phyloP scores from a whole-genome alignment of 768 basidiomycete genomes.

The Suillus occidentalis region DNA sequence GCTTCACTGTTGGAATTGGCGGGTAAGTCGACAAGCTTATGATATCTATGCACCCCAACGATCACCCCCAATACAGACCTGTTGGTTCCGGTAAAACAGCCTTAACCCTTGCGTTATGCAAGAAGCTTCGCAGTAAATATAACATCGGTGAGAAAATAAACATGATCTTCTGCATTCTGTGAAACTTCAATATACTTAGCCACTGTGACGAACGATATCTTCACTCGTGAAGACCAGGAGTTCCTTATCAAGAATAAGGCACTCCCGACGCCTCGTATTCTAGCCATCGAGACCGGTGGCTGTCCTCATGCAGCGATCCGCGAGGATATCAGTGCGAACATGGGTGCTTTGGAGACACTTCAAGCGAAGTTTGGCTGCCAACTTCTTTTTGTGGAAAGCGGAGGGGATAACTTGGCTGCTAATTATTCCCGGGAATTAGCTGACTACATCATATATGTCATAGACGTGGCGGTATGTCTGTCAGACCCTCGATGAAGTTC shows the following conservation, averaged over 20 bases:
- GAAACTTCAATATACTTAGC: constrained; percentile 44
- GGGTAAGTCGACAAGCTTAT: constrained; percentile 55
- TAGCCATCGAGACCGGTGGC: constrained; percentile 96
- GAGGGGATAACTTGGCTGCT: constrained; percentile 95
- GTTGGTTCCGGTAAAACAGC: constrained; percentile 99
- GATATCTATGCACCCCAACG: not conserved
- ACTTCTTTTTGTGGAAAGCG: constrained; percentile 91
- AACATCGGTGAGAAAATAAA: constrained; percentile 73
- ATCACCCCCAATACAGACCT: constrained; percentile 52
- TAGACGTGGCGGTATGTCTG: constrained; percentile 72
- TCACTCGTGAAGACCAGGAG: constrained; percentile 96
- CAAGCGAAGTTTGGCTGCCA: constrained; percentile 91
- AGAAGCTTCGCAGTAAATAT: constrained; percentile 73
- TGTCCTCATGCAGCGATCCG: constrained; percentile 98
- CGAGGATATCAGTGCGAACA: constrained; percentile 96
- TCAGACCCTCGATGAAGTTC: not conserved
- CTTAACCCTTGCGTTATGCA: constrained; percentile 86
- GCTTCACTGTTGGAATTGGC: constrained; percentile 97
- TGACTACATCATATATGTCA: constrained; percentile 95
- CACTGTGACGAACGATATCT: constrained; percentile 99
- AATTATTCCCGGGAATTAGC: constrained; percentile 97
- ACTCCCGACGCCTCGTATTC: constrained; percentile 79
- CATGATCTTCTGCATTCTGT: constrained; percentile 7
- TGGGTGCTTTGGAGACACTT: constrained; percentile 92
- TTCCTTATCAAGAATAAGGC: constrained; percentile 94